Evolutionary conservation across 2,329 filamentous ascomycete genomes (phyloP), one percentile per base, ranked within the genome.

Genomic region (Talaromyces islandicus): DNA sequence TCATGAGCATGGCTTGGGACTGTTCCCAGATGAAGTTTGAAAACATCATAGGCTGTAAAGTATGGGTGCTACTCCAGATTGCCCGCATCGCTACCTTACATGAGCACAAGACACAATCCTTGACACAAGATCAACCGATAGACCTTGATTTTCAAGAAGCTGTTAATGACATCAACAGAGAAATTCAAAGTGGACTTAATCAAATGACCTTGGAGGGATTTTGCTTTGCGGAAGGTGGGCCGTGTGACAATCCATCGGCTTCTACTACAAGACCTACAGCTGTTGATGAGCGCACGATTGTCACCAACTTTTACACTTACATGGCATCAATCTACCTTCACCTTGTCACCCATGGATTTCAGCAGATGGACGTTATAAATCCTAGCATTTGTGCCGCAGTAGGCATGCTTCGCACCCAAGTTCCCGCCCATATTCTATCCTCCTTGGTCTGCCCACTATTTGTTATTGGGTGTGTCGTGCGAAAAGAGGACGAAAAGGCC

Each of bases 281-380:
- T 6, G 3, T 50, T n/a, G 46, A 35, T 24, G 43, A 27, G 17
- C n/a, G 14, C 24, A 51, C 43, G 7, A 41, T 57, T n/a, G 55
- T 57, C 55, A 57, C 55, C 14, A 27, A 35, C 30, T 14, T 57
- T 12, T 57, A 48, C 46, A 43, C 27, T 38, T 30, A 50, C 30
- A 57, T 51, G 43, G 55, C 55, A 35, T 50, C 43, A 7, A 51
- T 57, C 25, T 57, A 57, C 43, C 55, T 57, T 11, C 55, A 57
- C 29, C 43, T 57, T 11, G 55, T 57, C n/a, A 51, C 32, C 3
- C 35, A 57, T 14, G 55, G 55, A 4, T 57, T 57, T 38, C 55
- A 51, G 35, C 19, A 38, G 6, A 27, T 57, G n/a, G 55, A 57
- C 1, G 11, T 25, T n/a, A 30, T 57, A 32, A 24, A 51, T 19